These are phyloP conservation scores for Penicillium sp. DNA, from an alignment of 2,329 filamentous ascomycete species.

Conservation along the genomic window DNA sequence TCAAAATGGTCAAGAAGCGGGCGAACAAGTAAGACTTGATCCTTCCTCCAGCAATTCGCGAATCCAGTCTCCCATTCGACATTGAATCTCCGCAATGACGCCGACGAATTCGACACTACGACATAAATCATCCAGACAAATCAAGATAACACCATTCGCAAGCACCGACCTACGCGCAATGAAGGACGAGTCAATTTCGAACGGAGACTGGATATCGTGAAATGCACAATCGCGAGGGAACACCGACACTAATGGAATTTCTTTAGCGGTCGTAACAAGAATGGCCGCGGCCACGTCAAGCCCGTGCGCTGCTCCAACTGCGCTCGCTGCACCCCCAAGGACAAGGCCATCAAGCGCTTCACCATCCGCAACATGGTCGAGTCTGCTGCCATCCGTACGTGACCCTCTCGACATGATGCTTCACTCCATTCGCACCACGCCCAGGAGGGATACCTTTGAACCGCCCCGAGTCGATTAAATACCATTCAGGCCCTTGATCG, in stretches of 20 bases:
- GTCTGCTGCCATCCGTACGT: conserved; percentile 98
- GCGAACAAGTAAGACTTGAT: conserved; percentile 66
- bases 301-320: conserved; percentile 93
- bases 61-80: conserved; percentile 31
- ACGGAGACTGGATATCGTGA: conserved; percentile 23
- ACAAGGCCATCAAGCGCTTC: conserved; percentile 99
- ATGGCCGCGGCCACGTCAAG: conserved; percentile 99
- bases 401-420: conserved; percentile 54
- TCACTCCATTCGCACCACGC: conserved; percentile 11
- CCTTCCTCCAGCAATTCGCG: conserved; percentile 20
- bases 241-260: conserved; percentile 27
- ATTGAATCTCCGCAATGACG: conserved; percentile 31
- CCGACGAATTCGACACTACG: conserved; percentile 16
- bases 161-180: conserved; percentile 21
- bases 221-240: conserved; percentile 12
- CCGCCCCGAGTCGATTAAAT: neutral
- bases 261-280: conserved; percentile 95
- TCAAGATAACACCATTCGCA: conserved; percentile 1
- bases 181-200: conserved; percentile 16
- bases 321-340: conserved; percentile 93
- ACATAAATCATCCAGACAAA: conserved; percentile 5
- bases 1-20: conserved; percentile 75
- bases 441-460: conserved; percentile 2
- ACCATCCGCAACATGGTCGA: conserved; percentile 99
- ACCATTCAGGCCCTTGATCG: neutral